These are phyloP conservation scores for Prunus armeniaca DNA, from an alignment of 306 rosid species.

Conservation along the genomic window DNA sequence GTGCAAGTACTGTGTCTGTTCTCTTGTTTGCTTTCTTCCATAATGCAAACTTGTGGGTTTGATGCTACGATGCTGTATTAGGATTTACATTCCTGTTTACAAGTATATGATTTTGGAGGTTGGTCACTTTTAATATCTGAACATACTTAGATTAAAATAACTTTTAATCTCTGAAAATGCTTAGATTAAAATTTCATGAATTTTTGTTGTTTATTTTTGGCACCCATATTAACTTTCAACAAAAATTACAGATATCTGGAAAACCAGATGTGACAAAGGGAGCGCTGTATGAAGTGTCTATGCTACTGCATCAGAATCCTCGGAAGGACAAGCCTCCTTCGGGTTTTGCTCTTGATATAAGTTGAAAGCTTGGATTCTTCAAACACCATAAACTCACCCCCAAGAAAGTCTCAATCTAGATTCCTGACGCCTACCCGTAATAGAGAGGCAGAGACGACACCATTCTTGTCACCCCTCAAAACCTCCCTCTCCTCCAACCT, in stretches of 20 bases:
- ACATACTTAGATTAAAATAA: background rate
- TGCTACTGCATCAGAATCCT: constrained; percentile 37
- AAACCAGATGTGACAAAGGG: constrained; percentile 27
- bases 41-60: background rate
- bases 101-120: background rate
- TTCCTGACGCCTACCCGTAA: too few relatives aligned
- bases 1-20: constrained; percentile 23
- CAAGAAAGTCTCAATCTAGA: too few relatives aligned
- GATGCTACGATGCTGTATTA: background rate
- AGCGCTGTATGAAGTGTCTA: constrained; percentile 35
- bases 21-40: background rate
- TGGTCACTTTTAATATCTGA: background rate
- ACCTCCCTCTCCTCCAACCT: constrained; percentile 8
- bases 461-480: too few relatives aligned
- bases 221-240: constrained; percentile 16
- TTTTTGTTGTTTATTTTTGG: background rate
- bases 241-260: constrained; percentile 35
- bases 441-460: too few relatives aligned
- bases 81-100: background rate
- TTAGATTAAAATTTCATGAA: background rate
- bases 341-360: background rate
- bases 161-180: background rate
- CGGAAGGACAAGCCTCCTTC: constrained; percentile 30
- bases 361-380: too few relatives aligned
- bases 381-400: too few relatives aligned